Evolutionary conservation across 2,329 filamentous ascomycete species (phyloP).

Genomic region (Sordariomycetes sp.): DNA sequence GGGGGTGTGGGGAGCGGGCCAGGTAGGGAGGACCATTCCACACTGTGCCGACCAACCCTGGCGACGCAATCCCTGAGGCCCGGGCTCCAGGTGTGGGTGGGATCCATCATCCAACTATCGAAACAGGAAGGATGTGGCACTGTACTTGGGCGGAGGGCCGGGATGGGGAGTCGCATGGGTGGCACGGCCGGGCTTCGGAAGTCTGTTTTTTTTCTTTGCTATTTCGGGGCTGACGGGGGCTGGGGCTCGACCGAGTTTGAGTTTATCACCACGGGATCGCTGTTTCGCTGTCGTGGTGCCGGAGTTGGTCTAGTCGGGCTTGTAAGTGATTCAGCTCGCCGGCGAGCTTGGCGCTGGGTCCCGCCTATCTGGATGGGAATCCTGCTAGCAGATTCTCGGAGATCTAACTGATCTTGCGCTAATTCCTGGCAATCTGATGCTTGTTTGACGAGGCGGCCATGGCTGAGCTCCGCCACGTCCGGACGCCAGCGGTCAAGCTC

Average conservation of each 20-base stretch:
- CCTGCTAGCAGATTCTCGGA: too few relatives aligned
- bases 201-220: neutral
- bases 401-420: too few relatives aligned
- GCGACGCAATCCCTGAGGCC: neutral
- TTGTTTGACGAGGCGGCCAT: too few relatives aligned
- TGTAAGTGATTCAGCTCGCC: too few relatives aligned
- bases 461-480: neutral
- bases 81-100: neutral
- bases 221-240: neutral
- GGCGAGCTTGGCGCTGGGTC: too few relatives aligned
- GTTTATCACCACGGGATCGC: too few relatives aligned
- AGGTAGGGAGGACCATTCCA: neutral
- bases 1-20: neutral
- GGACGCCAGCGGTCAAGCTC: neutral
- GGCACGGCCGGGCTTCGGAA: neutral
- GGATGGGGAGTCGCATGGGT: neutral
- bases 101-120: neutral
- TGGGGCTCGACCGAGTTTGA: too few relatives aligned
- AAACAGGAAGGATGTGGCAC: neutral
- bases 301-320: too few relatives aligned
- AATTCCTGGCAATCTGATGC: too few relatives aligned
- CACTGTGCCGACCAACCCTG: neutral
- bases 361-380: too few relatives aligned
- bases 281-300: too few relatives aligned
- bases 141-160: neutral